These are phyloP conservation scores for Diplodia scrobiculata DNA, from an alignment of 2,329 filamentous ascomycete genomes.

Conservation along the genomic window DNA sequence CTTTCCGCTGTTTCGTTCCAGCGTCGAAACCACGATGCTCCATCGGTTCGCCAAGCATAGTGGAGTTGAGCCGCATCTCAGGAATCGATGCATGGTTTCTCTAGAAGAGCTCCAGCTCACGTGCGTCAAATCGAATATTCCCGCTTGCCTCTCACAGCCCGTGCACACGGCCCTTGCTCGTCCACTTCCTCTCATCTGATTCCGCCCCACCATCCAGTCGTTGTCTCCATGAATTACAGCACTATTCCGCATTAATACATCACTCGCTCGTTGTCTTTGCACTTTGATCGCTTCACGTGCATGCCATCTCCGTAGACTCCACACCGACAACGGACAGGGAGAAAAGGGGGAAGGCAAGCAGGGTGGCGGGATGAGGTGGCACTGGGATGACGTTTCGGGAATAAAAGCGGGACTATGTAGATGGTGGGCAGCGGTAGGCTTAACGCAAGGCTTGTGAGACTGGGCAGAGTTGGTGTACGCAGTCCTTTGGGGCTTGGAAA, in stretches of 20 bases:
- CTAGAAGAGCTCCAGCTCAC: background rate
- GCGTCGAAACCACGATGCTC: too few species aligned
- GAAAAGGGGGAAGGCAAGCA: background rate
- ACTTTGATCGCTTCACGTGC: background rate
- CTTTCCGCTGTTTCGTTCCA: background rate
- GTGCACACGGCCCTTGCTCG: background rate
- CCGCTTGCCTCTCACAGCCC: too few species aligned
- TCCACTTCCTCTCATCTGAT: background rate
- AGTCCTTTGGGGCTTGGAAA: background rate
- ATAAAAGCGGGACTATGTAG: conserved; percentile 10
- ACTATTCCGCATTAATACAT: background rate
- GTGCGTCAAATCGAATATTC: background rate
- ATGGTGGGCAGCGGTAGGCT: background rate
- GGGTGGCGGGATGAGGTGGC: background rate
- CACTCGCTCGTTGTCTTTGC: background rate
- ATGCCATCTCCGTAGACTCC: background rate
- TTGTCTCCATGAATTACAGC: background rate
- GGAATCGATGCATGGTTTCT: too few species aligned
- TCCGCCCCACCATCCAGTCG: background rate
- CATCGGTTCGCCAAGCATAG: too few species aligned
- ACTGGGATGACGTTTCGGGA: background rate
- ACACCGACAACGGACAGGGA: conserved; percentile 1
- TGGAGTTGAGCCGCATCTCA: too few species aligned
- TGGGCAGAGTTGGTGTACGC: background rate
- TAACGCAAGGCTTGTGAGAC: background rate